Conservation (phyloP, 1,284 basidiomycete species). For the Cryptococcus sp. region DNA sequence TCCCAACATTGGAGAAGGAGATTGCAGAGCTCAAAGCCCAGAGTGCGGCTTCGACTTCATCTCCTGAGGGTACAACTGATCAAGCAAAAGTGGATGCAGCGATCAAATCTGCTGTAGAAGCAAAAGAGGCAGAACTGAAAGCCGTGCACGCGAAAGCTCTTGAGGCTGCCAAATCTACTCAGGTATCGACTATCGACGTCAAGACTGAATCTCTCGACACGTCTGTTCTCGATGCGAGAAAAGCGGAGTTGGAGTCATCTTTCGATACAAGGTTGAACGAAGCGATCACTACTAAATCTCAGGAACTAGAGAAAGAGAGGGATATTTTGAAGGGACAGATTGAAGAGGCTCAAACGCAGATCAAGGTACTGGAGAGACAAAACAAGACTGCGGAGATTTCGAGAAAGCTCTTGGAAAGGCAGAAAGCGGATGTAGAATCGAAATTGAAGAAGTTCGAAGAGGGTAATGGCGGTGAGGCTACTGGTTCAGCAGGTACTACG, state of each 20-base stretch:
- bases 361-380: slow-evolving; percentile 36
- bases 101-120: slow-evolving; percentile 37
- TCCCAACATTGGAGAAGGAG: slow-evolving; percentile 24
- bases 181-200: background rate
- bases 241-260: slow-evolving; percentile 17
- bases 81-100: slow-evolving; percentile 32
- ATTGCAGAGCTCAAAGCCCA: slow-evolving; percentile 21
- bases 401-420: slow-evolving; percentile 38
- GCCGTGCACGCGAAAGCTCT: slow-evolving; percentile 25
- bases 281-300: slow-evolving; percentile 11
- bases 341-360: slow-evolving; percentile 28
- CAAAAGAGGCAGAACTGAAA: slow-evolving; percentile 30
- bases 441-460: slow-evolving; percentile 28
- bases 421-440: slow-evolving; percentile 29
- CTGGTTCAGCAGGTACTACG: background rate
- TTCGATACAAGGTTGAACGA: slow-evolving; percentile 21
- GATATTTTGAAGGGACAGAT: slow-evolving; percentile 24
- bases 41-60: slow-evolving; percentile 6
- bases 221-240: slow-evolving; percentile 20
- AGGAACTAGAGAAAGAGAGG: slow-evolving; percentile 13
- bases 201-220: background rate
- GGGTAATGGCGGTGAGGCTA: background rate
- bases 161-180: slow-evolving; percentile 7
- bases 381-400: slow-evolving; percentile 37
- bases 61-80: background rate